A percentile compares a stretch with the other conserved stretches of the same genome.
Conservation (phyloP, 176 grass and related monocot genomes). For the Pharus latifolius region DNA sequence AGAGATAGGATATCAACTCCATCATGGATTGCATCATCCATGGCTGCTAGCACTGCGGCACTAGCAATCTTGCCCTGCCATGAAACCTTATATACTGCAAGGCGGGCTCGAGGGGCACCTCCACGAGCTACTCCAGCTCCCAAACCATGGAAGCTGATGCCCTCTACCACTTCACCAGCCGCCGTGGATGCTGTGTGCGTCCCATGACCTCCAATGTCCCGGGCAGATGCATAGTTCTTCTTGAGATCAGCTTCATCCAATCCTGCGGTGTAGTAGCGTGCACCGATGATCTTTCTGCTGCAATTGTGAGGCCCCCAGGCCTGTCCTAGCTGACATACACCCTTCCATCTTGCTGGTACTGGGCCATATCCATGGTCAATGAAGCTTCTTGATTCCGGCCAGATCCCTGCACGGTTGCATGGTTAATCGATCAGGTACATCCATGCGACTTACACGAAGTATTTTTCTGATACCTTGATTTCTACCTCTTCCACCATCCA, state of each 20-base stretch:
- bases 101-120: not conserved
- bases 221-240: not conserved
- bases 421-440: too few relatives aligned
- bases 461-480: too few relatives aligned
- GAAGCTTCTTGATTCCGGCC: slow-evolving; percentile 28
- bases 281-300: slow-evolving; percentile 31
- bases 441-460: too few relatives aligned
- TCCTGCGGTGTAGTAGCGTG: not conserved
- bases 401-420: slow-evolving; percentile 13
- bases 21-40: slow-evolving; percentile 27
- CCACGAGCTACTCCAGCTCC: not conserved
- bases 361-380: not conserved
- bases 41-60: slow-evolving; percentile 19
- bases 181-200: slow-evolving; percentile 29
- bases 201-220: not conserved
- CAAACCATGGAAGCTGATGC: not conserved
- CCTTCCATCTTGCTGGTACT: not conserved
- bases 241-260: not conserved
- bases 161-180: not conserved
- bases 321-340: not conserved
- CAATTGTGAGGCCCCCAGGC: slow-evolving; percentile 2
- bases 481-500: too few relatives aligned
- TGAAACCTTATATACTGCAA: slow-evolving; percentile 28
- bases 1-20: slow-evolving; percentile 14
- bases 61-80: too few relatives aligned